phyloP scores from a whole-genome alignment of 2,329 filamentous ascomycete species.

The Fusarium chuoi region DNA sequence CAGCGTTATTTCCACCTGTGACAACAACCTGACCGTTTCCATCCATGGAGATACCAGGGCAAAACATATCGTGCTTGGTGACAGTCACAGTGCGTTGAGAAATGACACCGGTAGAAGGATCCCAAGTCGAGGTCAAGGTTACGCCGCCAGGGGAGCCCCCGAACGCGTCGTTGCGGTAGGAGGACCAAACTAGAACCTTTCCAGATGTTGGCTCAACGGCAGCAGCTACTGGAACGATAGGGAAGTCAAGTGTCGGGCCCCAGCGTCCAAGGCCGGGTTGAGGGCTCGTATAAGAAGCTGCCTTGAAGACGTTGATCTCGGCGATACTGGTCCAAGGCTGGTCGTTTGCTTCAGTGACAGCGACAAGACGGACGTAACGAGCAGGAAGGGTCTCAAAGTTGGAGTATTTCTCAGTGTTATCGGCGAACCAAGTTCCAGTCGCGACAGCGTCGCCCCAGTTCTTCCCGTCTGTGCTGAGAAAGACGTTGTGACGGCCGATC shows the following conservation, averaged over 20 bases:
- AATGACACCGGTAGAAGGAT: background rate
- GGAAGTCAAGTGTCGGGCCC: conserved; percentile 30
- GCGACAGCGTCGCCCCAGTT: conserved; percentile 25
- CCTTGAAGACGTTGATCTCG: conserved; percentile 29
- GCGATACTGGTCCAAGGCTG: conserved; percentile 30
- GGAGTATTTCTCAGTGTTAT: conserved; percentile 17
- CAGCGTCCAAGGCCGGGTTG: conserved; percentile 9
- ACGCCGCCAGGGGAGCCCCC: background rate
- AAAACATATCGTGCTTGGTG: conserved; percentile 66
- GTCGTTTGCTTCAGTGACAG: conserved; percentile 1
- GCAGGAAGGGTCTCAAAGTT: conserved; percentile 29
- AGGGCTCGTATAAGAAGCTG: background rate
- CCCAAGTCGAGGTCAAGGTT: conserved; percentile 22
- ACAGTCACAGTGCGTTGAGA: conserved; percentile 44
- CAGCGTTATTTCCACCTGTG: conserved; percentile 62
- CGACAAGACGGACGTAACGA: conserved; percentile 21
- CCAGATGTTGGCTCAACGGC: conserved; percentile 25
- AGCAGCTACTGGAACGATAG: conserved; percentile 30
- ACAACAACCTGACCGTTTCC: conserved; percentile 61
- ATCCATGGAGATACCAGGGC: conserved; percentile 63
- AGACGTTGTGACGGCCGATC: conserved; percentile 12
- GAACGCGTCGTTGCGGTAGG: conserved; percentile 8
- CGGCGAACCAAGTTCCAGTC: conserved; percentile 23
- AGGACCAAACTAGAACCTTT: conserved; percentile 25
- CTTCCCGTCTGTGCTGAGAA: conserved; percentile 20